Evolutionary conservation across 805 yeast species (phyloP), one percentile per base, ranked within the genome.

Genomic region (Candida nemodendra): DNA sequence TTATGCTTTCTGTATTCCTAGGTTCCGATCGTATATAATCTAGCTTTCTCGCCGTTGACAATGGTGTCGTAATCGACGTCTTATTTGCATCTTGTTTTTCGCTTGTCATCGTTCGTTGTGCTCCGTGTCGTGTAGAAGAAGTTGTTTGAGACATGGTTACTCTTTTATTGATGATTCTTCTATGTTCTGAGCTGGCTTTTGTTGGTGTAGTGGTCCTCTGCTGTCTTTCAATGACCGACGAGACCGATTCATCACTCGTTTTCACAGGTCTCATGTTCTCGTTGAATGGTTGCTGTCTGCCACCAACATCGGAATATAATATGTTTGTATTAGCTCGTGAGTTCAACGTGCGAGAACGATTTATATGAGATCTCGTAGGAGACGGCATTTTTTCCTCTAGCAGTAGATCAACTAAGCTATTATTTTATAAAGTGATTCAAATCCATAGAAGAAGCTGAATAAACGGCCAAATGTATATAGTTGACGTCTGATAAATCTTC

Each of bases 31-130:
- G 26, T 12, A 32, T 12, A 14, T 19, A 30, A 6, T 34, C 32
- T 11, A 32, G 34, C 27, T 33, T 39, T 12, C 50, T 38, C 45
- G 42, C 39, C 9, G 45, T 31, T 11, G 47, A 42, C 11, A 45
- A 25, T 9, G 50, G 50, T 5, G 50, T 45, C 39, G 42, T 35
- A 15, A 39, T 36, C n/a, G 34, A 38, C 4, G 47, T 41, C 8
- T 37, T 36, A 5, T 31, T 27, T 9, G 34, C 27, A 5, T 31
- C 28, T 4, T 38, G 24, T 16, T 16, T 18, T 27, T 7, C 7
- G 11, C 24, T 11, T 7, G 24, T 21, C 11, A 7, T 21, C 11
- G 24, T 8, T 21, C 24, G 24, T 8, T 8, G 9, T 8, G 24
- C 11, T 7, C 7, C 11, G 7, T 11, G 9, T 8, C 24, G 24